Conservation (phyloP, 2,329 filamentous ascomycete genomes). For the Fusarium brevicatenulatum region DNA sequence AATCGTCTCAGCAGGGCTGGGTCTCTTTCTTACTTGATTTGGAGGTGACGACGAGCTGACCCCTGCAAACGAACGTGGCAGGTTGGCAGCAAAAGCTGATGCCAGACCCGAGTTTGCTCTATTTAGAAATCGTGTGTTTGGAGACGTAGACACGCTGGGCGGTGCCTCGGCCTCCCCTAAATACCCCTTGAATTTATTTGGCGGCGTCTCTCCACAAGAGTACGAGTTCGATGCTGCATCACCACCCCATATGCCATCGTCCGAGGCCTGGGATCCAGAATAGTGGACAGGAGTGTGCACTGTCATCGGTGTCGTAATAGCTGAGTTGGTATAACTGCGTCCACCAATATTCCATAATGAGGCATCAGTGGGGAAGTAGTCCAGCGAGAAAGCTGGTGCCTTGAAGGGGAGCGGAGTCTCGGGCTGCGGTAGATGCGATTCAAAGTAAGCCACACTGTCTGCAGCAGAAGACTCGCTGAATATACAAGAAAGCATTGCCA, state of each 20-base stretch:
- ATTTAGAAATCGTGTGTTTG: conserved; percentile 63
- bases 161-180: conserved; percentile 58
- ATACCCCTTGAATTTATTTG: conserved; percentile 60
- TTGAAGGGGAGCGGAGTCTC: conserved; percentile 73
- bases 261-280: conserved; percentile 66
- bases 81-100: conserved; percentile 65
- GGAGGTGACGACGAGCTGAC: conserved; percentile 57
- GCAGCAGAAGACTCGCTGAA: conserved; percentile 70
- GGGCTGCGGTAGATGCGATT: conserved; percentile 65
- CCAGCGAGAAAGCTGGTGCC: conserved; percentile 72
- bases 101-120: conserved; percentile 66
- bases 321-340: conserved; percentile 64
- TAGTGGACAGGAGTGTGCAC: conserved; percentile 65
- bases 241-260: conserved; percentile 62
- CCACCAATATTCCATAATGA: conserved; percentile 63
- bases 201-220: conserved; percentile 71
- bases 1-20: conserved; percentile 71
- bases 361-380: conserved; percentile 71
- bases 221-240: conserved; percentile 68
- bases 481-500: conserved; percentile 76
- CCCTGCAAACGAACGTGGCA: conserved; percentile 59
- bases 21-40: conserved; percentile 60
- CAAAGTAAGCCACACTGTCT: conserved; percentile 66
- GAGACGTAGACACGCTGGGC: conserved; percentile 68
- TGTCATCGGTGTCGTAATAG: conserved; percentile 66